Conservation (phyloP, 148 eudicot species). For the Arctostaphylos glauca region DNA sequence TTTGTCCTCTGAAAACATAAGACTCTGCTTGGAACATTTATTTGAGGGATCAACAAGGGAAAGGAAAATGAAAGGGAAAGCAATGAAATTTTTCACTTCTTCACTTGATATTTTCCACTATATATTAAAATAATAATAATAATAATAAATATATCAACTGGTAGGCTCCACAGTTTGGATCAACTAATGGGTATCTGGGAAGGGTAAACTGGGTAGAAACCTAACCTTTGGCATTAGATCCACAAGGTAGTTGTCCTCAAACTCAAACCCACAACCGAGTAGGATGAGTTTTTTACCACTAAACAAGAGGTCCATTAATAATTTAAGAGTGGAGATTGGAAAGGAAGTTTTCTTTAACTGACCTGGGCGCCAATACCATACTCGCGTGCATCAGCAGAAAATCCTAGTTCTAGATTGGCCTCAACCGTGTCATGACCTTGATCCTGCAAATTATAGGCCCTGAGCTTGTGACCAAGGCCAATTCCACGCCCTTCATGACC, state of each 20-base stretch:
- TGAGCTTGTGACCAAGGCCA: constrained; percentile 86
- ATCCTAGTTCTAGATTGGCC: constrained; percentile 88
- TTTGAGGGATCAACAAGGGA: not conserved
- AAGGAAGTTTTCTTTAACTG: not conserved
- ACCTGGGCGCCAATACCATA: constrained; percentile 99
- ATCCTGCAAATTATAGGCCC: constrained; percentile 87
- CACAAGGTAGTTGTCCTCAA: constrained; percentile 5
- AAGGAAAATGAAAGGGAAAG: not conserved
- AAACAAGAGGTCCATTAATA: not conserved
- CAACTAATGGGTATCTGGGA: not conserved
- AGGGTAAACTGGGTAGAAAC: not conserved
- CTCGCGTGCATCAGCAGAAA: constrained; percentile 87
- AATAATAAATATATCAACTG: too few relatives aligned
- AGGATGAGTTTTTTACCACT: not conserved
- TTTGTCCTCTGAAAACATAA: not conserved
- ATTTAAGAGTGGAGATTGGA: not conserved
- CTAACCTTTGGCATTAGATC: not conserved
- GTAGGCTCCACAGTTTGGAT: too few relatives aligned
- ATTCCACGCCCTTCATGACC: constrained; percentile 99
- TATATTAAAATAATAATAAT: too few relatives aligned
- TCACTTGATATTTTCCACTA: not conserved
- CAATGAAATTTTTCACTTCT: not conserved
- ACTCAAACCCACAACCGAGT: not conserved
- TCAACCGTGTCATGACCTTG: constrained; percentile 94
- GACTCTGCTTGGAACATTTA: not conserved